A percentile compares a stretch with the other conserved stretches of the same genome.
Conservation (phyloP, 768 basidiomycete genomes). For the Kwoniella dendrophila region DNA sequence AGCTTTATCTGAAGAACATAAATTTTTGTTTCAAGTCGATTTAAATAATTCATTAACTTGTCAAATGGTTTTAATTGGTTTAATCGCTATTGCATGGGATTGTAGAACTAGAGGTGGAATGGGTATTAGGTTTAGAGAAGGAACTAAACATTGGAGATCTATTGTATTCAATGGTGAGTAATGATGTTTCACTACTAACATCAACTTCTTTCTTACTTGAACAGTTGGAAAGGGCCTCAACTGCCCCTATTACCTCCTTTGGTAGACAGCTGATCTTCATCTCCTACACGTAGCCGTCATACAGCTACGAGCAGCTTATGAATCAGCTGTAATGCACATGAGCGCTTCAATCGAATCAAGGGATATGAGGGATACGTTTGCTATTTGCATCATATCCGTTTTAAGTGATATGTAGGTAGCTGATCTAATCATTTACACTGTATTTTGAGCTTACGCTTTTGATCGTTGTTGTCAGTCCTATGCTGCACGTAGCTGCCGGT, state of each 20-base stretch:
- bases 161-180: slow-evolving; percentile 40
- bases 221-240: no score
- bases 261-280: neutral
- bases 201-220: no score
- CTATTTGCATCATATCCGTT: slow-evolving; percentile 40
- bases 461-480: slow-evolving; percentile 26
- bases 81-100: slow-evolving; percentile 46
- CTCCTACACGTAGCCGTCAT: slow-evolving; percentile 30
- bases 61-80: slow-evolving; percentile 41
- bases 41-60: slow-evolving; percentile 27
- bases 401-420: slow-evolving; percentile 46
- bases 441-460: neutral
- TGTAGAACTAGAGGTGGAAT: slow-evolving; percentile 42
- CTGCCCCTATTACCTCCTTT: no score
- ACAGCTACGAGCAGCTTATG: slow-evolving; percentile 44
- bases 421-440: neutral
- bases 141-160: slow-evolving; percentile 41
- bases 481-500: slow-evolving; percentile 44
- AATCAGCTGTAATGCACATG: slow-evolving; percentile 27
- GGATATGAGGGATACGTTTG: slow-evolving; percentile 42
- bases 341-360: slow-evolving; percentile 27
- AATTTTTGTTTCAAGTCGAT: slow-evolving; percentile 34
- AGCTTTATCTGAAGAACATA: slow-evolving; percentile 26
- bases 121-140: slow-evolving; percentile 42
- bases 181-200: neutral